Evolutionary conservation across 352 stramenopile species (phyloP).

Genomic region (Aphanomyces stellatus): DNA sequence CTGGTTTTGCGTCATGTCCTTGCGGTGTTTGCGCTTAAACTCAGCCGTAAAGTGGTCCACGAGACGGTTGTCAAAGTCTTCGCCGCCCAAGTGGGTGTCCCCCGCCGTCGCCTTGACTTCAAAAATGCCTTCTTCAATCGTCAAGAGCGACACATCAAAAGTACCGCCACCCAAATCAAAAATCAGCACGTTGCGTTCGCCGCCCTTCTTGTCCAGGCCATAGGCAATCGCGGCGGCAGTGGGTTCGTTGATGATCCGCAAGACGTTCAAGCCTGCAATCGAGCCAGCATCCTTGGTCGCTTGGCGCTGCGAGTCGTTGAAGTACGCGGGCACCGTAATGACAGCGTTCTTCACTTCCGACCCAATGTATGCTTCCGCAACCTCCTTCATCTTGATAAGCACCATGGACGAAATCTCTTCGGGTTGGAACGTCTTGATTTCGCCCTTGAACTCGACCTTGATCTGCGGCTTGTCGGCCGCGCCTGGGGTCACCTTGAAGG

Average conservation of each 20-base stretch:
- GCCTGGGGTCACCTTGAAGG: slow-evolving; percentile 70
- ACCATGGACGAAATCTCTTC: slow-evolving; percentile 87
- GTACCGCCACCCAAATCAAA: slow-evolving; percentile 88
- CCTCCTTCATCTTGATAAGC: slow-evolving; percentile 76
- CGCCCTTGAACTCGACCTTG: slow-evolving; percentile 75
- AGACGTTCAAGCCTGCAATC: slow-evolving; percentile 89
- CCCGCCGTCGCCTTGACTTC: slow-evolving; percentile 89
- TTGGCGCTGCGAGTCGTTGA: slow-evolving; percentile 93
- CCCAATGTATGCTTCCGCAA: slow-evolving; percentile 68
- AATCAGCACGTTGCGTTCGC: slow-evolving; percentile 87
- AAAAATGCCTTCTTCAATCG: slow-evolving; percentile 91
- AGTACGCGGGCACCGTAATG: slow-evolving; percentile 96
- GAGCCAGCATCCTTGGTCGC: slow-evolving; percentile 89
- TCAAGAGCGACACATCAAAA: slow-evolving; percentile 87
- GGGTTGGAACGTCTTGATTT: slow-evolving; percentile 71
- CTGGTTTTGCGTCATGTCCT: slow-evolving; percentile 75
- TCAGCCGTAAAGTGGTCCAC: slow-evolving; percentile 85
- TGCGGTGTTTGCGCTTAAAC: slow-evolving; percentile 81
- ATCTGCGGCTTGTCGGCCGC: slow-evolving; percentile 73
- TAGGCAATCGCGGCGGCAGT: slow-evolving; percentile 92
- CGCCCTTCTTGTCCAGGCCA: slow-evolving; percentile 84
- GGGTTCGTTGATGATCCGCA: slow-evolving; percentile 95
- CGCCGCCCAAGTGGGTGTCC: slow-evolving; percentile 86
- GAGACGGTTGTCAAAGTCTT: slow-evolving; percentile 89
- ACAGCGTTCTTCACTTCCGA: slow-evolving; percentile 70